Base-by-base conservation (phyloP, 2,329 filamentous ascomycete species). In the Amylocarpus encephaloides region DNA sequence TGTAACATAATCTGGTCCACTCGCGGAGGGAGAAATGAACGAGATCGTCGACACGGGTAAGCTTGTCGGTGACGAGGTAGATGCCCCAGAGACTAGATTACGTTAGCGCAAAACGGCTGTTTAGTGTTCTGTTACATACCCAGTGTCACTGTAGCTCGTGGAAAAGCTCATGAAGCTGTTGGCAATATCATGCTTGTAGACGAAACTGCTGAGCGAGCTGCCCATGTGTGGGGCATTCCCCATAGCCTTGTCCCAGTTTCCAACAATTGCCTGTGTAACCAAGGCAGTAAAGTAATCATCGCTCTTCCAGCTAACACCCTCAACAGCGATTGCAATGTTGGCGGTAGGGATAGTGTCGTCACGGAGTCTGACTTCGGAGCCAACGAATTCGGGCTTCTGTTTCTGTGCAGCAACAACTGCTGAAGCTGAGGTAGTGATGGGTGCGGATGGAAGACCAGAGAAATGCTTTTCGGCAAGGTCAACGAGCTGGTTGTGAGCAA, bases 131-230 rank as follows among this genome's bases (percentile, higher is more conserved):
- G 13, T 13, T 26, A 70, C 84, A 73, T 82, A 95, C 90, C 91
- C 93, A 70, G 93, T 98, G 72, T 98, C 93, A 68, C 91, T 97
- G 77, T 98, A 98, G 79, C 89, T 95, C 62, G 93, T 98, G 60
- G 91, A 96, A 78, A 98, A 98, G 78, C 88, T 95, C 94, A 98
- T 98, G 81, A 96, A 98, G 82, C 91, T 96, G 79, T 95, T 98
- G 72, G 93, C 93, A 56, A 98, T 82, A 71, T 91, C 85, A 75
- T 97, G 83, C 74, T 95, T 85, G 79, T 94, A 88, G 62, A 98
- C 85, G 66, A 93, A 89, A 60, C 86, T 84, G 78, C 89, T 95
- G 65, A 98, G 88, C 81, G 94, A 96, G 87, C 90, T 95, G 66
- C 94, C 93, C 68, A 96, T 86, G 78, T 96, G 93, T 60, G 91